Evolutionary conservation across 352 stramenopile genomes (phyloP), one percentile per base, ranked within the genome.

Genomic region (Globisporangium paroecandrum): DNA sequence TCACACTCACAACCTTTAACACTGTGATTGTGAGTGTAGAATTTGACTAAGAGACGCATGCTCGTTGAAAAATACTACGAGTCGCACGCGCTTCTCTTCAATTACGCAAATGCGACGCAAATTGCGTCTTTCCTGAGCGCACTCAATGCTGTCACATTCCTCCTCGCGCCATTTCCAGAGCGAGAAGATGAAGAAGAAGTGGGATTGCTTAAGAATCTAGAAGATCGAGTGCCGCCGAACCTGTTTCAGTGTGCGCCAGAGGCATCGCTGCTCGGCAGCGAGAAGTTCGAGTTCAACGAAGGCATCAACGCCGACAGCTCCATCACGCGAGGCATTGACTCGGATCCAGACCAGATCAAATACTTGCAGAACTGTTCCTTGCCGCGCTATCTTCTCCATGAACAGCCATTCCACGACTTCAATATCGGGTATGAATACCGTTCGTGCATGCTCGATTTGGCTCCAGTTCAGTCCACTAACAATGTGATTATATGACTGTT

Each of bases 61-160:
- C 32, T 90, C 1, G 73, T 93, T 29, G 84, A 91, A 29, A 82
- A 71, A 29, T 93, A 83, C 59, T 94, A 91, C 68, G 71, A 89
- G 20, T 66, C 69, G 1, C 75, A 76, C 36, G 84, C 82, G 13
- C 59, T 93, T 43, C 58, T 94, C 24, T 91, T 79, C 64, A 79
- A 83, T n/a, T 94, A 94, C 70, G 71, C 75, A 36, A 75, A 74
- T 24, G 81, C 84, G 5, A 75, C 72, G 3, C 75, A 77, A 65
- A 81, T 92, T 29, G 65, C 78, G 6, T 79, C 84, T 4, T 84
- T 87, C 34, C 66, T 94, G 25, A 90, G 81, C 66, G 86, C 86
- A 1, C 65, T 93, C 18, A 89, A 94, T 36, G 86, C 79, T 2
- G 82, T 92, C 56, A 84, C 78, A 34, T 93, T 91, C 71, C 49